phyloP scores from a whole-genome alignment of 2,329 filamentous ascomycete species.

The Colletotrichum filicis region DNA sequence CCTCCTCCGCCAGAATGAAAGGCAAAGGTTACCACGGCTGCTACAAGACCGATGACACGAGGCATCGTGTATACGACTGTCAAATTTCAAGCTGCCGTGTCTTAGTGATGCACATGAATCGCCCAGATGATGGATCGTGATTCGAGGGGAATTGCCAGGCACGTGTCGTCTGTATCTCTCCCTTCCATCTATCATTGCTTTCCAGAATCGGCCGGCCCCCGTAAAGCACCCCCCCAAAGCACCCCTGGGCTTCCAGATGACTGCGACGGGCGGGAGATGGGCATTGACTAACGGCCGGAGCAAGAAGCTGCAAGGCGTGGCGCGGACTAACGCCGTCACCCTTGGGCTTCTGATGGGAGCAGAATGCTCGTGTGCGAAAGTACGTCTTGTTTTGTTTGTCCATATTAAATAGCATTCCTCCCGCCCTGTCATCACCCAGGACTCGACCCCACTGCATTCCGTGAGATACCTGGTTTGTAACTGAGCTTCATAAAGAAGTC shows the following conservation, averaged over 20 bases:
- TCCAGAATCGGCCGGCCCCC: neutral
- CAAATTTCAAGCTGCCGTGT: conserved; percentile 20
- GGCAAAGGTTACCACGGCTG: neutral
- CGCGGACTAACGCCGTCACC: conserved; percentile 23
- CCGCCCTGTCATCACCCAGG: neutral
- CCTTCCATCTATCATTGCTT: conserved; percentile 29
- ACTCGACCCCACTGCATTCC: conserved; percentile 4
- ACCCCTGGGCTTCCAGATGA: neutral
- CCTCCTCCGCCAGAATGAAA: neutral
- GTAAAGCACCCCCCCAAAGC: neutral
- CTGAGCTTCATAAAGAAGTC: neutral
- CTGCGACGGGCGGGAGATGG: conserved; percentile 17
- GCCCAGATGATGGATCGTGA: conserved; percentile 7
- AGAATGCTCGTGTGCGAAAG: neutral
- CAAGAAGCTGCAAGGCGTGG: conserved; percentile 27
- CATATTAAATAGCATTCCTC: conserved; percentile 25
- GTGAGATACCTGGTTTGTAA: conserved; percentile 2
- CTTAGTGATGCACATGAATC: conserved; percentile 19
- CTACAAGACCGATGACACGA: neutral
- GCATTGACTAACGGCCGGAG: conserved; percentile 3
- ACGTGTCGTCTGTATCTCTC: neutral
- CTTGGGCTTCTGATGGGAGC: conserved; percentile 18
- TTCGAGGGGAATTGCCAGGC: neutral
- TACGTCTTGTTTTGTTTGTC: conserved; percentile 17
- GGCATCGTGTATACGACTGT: neutral